Evolutionary conservation across 108 stramenopile genomes (phyloP), one percentile per base, ranked within the genome.

Genomic region (Cyclotella cryptica): DNA sequence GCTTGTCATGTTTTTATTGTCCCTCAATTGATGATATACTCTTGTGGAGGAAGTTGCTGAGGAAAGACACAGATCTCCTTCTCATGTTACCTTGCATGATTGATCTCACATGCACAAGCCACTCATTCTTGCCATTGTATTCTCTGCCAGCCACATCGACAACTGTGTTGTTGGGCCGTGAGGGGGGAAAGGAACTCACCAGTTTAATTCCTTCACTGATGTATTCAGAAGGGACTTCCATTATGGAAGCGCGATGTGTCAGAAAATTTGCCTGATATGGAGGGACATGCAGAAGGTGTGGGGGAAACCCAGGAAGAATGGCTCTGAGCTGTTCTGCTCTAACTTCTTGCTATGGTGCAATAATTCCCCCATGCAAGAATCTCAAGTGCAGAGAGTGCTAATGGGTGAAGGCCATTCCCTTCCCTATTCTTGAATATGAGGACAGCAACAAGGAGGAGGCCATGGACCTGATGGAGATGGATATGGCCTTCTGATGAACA

Each of bases 261-360:
- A 63, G 61, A 40, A 63, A 24, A 66, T 43, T 44, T 66, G 13
- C 40, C 40, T 66, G 43, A 41, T 24, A 9, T 66, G 65, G 65
- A 66, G n/a, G 65, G 65, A 19, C 65, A 39, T 24, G 6, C 44
- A 42, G n/a, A 17, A 43, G 44, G 65, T 21, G n/a, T 66, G 65
- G 18, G 41, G 42, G 21, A 66, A 14, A 22, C 3, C 44, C 40
- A n/a, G 40, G 65, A 66, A 42, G 65, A 6, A 46, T 42, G 65
- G 65, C 22, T 22, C 24, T 15, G 65, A 42, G 18, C 43, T 66
- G 41, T 66, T 42, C 24, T 66, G 65, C 17, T 42, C 42, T 19
- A 66, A 66, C 24, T 66, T 66, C 65, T 66, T 66, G 40, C 65
- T 39, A 1, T 9, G 0, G 12, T 60, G n/a, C n/a, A n/a, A n/a